These are phyloP conservation scores for Pyrus betulifolia DNA, from an alignment of 306 rosid species.

Conservation along the genomic window DNA sequence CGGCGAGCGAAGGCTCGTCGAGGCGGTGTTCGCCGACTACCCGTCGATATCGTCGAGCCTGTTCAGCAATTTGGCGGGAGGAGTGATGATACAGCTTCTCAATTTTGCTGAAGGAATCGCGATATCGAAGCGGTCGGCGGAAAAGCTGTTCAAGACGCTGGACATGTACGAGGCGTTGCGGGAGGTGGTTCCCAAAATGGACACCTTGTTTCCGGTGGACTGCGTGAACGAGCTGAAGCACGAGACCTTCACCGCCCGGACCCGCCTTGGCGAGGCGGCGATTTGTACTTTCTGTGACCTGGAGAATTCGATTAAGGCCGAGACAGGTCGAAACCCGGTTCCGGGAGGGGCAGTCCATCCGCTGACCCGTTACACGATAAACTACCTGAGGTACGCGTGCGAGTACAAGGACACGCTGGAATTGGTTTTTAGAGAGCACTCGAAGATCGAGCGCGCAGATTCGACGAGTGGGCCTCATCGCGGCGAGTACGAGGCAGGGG, in stretches of 20 bases:
- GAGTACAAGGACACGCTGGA: slow-evolving; percentile 63
- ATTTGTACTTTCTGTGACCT: slow-evolving; percentile 54
- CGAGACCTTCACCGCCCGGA: slow-evolving; percentile 29
- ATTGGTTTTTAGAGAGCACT: slow-evolving; percentile 46
- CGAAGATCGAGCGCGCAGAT: slow-evolving; percentile 38
- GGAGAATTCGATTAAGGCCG: slow-evolving; percentile 55
- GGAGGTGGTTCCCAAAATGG: slow-evolving; percentile 22
- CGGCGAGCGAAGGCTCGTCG: slow-evolving; percentile 34
- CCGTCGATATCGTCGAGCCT: slow-evolving; percentile 21
- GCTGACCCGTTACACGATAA: slow-evolving; percentile 71
- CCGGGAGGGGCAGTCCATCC: slow-evolving; percentile 76
- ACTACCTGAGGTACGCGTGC: slow-evolving; percentile 63
- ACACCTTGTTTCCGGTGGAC: slow-evolving; percentile 12
- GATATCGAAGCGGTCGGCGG: slow-evolving; percentile 45
- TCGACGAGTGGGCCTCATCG: slow-evolving; percentile 26
- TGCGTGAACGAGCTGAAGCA: slow-evolving; percentile 24
- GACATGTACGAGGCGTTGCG: slow-evolving; percentile 72
- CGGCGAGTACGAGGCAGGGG: slow-evolving; percentile 1
- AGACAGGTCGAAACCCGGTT: slow-evolving; percentile 48
- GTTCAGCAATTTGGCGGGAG: slow-evolving; percentile 28
- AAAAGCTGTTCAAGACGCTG: slow-evolving; percentile 63
- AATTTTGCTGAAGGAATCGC: slow-evolving; percentile 55
- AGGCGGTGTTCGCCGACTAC: slow-evolving; percentile 34
- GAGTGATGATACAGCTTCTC: slow-evolving; percentile 37
- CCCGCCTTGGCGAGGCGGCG: slow-evolving; percentile 32